Base-by-base conservation (phyloP, 1,139 yeast genomes). In the Kazachstania sp. region DNA sequence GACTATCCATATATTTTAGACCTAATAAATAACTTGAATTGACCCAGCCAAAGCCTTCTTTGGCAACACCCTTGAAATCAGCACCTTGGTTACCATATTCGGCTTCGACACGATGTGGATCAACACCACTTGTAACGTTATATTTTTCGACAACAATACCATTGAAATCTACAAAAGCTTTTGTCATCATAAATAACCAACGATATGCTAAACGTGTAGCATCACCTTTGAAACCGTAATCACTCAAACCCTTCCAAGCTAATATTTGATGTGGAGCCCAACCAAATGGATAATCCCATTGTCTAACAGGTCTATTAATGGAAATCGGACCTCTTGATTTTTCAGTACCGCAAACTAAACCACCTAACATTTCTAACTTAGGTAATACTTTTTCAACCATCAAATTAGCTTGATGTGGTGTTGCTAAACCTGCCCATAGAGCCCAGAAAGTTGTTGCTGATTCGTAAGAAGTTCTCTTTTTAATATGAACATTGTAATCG, bases 261-360 rank as follows among this genome's bases (percentile, higher is more conserved):
- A 92, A 69, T 19, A 92, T 86, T 65, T 92, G 98, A 65, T 94
- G 98, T 2, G 98, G 98, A 0, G 98, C 97, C 98, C 98, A 92
- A 4, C 97, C 98, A 61, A 73, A 87, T 6, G 98, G 98, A 64
- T 83, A 92, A 65, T 92, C 98, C 98, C 98, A 92, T 69, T 92
- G 98, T 65, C 97, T 77, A 32, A 86, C 80, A 23, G 95, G 96
- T 56, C 90, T 72, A 45, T 77, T 71, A 30, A 86, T 66, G 1
- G 84, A 79, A 30, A 85, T 71, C 16, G 71, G 79, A 28, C 97
- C 97, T 50, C 95, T 73, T 4, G 92, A 81, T 56, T 74, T 67
- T 54, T 79, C 75, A 0, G 96, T 84, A 39, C 97, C 95, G 0
- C 96, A 84, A 1, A 79, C 95, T 19, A 92, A 66, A 1, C 98